Conservation (phyloP, 1,284 basidiomycete genomes). For the Microbotryum scabiosae region DNA sequence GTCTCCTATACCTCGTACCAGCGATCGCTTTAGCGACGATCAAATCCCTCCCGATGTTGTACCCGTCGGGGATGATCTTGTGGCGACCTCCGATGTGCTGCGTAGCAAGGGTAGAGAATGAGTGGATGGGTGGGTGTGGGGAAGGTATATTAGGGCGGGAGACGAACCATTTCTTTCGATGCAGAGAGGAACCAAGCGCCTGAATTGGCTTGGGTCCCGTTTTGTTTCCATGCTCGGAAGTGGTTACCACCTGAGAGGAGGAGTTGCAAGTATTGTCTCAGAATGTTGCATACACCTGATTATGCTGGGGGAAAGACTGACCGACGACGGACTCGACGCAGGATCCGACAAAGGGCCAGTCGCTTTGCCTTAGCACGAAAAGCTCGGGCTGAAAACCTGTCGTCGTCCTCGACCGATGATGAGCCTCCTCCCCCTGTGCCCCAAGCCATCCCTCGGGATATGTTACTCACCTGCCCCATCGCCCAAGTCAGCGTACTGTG, state of each 20-base stretch:
- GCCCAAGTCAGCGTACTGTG: slow-evolving; percentile 39
- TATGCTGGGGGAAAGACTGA: slow-evolving; percentile 17
- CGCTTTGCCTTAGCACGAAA: slow-evolving; percentile 38
- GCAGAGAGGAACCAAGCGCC: slow-evolving; percentile 41
- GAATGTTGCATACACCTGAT: neutral
- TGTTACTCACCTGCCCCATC: slow-evolving; percentile 38
- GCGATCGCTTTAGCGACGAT: slow-evolving; percentile 35
- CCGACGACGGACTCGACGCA: slow-evolving; percentile 39
- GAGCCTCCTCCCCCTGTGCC: slow-evolving; percentile 19
- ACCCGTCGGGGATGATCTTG: slow-evolving; percentile 38
- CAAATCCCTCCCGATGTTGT: slow-evolving; percentile 38
- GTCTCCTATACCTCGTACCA: slow-evolving; percentile 36
- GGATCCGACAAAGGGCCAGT: slow-evolving; percentile 36
- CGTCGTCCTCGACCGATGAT: slow-evolving; percentile 3
- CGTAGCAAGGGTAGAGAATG: no score
- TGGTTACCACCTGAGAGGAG: slow-evolving; percentile 39
- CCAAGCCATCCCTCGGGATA: slow-evolving; percentile 33
- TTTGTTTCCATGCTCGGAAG: slow-evolving; percentile 41
- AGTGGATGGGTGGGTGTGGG: no score
- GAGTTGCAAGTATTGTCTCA: neutral
- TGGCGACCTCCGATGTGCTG: slow-evolving; percentile 23
- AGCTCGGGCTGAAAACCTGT: slow-evolving; percentile 38
- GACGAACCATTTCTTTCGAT: slow-evolving; percentile 35
- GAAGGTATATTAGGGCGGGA: no score
- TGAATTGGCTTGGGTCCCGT: slow-evolving; percentile 38